Evolutionary conservation across 257 asterid species (phyloP).

Genomic region (Marsdenia floribunda): DNA sequence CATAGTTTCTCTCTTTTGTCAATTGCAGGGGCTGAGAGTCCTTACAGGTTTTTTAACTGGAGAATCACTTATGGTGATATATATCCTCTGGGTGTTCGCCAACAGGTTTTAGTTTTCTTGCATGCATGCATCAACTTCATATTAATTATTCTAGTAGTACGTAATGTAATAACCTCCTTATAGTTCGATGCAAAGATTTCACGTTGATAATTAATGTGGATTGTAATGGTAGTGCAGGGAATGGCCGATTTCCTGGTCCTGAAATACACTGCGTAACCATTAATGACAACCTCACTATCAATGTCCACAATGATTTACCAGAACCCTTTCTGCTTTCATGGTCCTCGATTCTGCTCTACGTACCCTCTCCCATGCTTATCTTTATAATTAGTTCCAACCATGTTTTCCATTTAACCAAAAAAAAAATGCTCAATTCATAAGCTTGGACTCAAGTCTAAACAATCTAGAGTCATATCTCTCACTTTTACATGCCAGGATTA

Average conservation of each 20-base stretch:
- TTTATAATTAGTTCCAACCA: no score
- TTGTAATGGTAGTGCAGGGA: slow-evolving; percentile 33
- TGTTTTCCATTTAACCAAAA: no score
- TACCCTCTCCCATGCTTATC: no score
- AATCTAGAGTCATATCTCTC: no score
- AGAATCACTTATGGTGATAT: slow-evolving; percentile 52
- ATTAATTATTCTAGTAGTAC: no score
- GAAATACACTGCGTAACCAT: slow-evolving; percentile 49
- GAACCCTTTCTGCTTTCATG: slow-evolving; percentile 83
- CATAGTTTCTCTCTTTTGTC: slow-evolving; percentile 17
- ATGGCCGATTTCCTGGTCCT: slow-evolving; percentile 86
- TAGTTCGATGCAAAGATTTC: no score
- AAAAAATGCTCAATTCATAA: no score
- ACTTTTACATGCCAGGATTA: no score
- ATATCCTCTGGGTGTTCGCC: slow-evolving; percentile 60
- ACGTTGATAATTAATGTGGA: neutral
- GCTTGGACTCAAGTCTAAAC: no score
- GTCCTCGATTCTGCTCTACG: slow-evolving; percentile 22
- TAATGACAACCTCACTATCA: slow-evolving; percentile 64
- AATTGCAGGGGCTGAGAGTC: slow-evolving; percentile 40
- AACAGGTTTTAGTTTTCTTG: slow-evolving; percentile 37
- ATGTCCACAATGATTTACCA: slow-evolving; percentile 57
- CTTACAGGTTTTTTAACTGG: slow-evolving; percentile 62
- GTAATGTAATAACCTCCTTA: no score
- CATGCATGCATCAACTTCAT: no score